These are phyloP conservation scores for Diaporthe capsici DNA, from an alignment of 2,329 filamentous ascomycete genomes.

Conservation along the genomic window DNA sequence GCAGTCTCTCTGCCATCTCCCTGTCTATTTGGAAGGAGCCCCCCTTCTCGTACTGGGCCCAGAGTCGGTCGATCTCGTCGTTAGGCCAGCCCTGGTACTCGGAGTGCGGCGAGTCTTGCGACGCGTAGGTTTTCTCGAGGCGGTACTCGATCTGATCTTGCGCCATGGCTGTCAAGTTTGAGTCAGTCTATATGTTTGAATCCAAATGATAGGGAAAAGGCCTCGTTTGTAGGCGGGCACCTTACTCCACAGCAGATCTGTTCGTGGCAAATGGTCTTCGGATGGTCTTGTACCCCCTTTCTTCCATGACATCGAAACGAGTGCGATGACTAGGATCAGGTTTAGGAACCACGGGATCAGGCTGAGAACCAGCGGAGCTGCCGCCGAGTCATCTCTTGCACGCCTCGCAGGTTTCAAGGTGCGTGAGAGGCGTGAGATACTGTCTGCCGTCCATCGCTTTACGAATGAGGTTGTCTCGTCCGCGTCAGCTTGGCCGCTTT, in stretches of 20 bases:
- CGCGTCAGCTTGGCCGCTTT: background rate
- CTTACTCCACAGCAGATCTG: background rate
- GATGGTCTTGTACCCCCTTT: background rate
- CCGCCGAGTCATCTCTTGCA: background rate
- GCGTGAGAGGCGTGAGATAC: background rate
- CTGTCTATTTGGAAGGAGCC: background rate
- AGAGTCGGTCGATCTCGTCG: background rate
- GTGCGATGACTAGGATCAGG: background rate
- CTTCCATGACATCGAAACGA: background rate
- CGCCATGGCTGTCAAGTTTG: background rate
- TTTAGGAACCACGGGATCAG: background rate
- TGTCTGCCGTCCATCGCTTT: background rate
- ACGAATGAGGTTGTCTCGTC: background rate
- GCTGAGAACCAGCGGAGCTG: background rate
- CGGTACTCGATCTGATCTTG: background rate
- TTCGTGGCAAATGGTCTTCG: background rate
- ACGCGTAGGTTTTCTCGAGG: background rate
- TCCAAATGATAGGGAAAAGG: background rate
- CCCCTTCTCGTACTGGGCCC: background rate
- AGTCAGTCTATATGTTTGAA: background rate
- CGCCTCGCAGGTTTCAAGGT: background rate
- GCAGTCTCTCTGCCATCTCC: background rate
- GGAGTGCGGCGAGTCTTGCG: background rate
- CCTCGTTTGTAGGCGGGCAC: background rate
- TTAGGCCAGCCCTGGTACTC: background rate